Evolutionary conservation across 2,329 filamentous ascomycete genomes (phyloP).

Genomic region (Talaromyces sp.): DNA sequence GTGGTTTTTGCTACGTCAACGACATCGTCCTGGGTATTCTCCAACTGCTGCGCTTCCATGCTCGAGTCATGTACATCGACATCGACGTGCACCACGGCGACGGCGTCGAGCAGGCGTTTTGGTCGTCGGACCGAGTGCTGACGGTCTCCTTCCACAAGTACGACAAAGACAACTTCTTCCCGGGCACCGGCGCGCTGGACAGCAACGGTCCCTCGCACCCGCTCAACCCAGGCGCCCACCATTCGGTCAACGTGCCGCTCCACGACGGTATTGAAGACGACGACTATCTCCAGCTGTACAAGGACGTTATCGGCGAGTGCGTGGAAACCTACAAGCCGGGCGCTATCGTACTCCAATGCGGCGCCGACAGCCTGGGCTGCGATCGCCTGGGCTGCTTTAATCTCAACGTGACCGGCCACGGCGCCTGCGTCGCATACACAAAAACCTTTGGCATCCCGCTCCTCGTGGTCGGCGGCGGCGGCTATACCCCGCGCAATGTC

Average conservation of each 20-base stretch:
- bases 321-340: slow-evolving; percentile 79
- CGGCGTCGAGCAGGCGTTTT: slow-evolving; percentile 86
- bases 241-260: slow-evolving; percentile 83
- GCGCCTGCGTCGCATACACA: slow-evolving; percentile 81
- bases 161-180: slow-evolving; percentile 78
- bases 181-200: slow-evolving; percentile 79
- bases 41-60: slow-evolving; percentile 73
- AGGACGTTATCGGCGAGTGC: slow-evolving; percentile 69
- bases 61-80: slow-evolving; percentile 88
- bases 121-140: slow-evolving; percentile 82
- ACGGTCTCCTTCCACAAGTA: slow-evolving; percentile 97
- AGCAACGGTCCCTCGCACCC: slow-evolving; percentile 79
- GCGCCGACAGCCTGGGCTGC: slow-evolving; percentile 87
- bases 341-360: slow-evolving; percentile 91
- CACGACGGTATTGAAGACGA: slow-evolving; percentile 87
- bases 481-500: slow-evolving; percentile 94
- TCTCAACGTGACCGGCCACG: slow-evolving; percentile 90
- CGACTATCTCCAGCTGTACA: slow-evolving; percentile 81
- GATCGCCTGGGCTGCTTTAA: slow-evolving; percentile 95
- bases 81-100: slow-evolving; percentile 91
- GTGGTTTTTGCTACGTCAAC: slow-evolving; percentile 98
- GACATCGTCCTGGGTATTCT: slow-evolving; percentile 94
- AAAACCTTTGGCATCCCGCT: slow-evolving; percentile 76
- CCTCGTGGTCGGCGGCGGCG: slow-evolving; percentile 87
- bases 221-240: slow-evolving; percentile 80